Evolutionary conservation across 371 early-diverging fungal genomes (phyloP).

Genomic region (Actinomortierella ambigua): DNA sequence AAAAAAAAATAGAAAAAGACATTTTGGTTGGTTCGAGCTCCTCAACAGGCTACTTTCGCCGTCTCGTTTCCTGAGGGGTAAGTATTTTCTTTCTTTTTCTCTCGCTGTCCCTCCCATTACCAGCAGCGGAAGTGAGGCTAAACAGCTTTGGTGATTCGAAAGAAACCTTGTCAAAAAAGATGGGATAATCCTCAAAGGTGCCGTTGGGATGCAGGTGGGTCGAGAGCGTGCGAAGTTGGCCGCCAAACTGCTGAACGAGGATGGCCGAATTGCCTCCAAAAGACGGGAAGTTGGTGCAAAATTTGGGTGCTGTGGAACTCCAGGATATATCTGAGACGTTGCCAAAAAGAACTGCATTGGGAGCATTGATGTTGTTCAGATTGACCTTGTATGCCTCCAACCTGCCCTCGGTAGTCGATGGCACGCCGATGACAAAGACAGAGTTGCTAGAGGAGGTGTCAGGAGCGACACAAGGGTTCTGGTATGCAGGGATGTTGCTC

Average conservation of each 20-base stretch:
- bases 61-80: too few relatives aligned
- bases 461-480: slow-evolving; percentile 23
- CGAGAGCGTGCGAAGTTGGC: slow-evolving; percentile 6
- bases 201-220: slow-evolving; percentile 30
- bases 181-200: slow-evolving; percentile 5
- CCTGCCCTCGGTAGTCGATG: slow-evolving; percentile 11
- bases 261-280: slow-evolving; percentile 19
- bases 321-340: slow-evolving; percentile 13
- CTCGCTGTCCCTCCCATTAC: background rate
- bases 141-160: slow-evolving; percentile 22
- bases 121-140: slow-evolving; percentile 15
- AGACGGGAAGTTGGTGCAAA: slow-evolving; percentile 18
- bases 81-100: too few relatives aligned
- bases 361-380: slow-evolving; percentile 27
- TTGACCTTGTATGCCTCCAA: slow-evolving; percentile 21
- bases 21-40: too few relatives aligned
- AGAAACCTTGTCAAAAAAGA: slow-evolving; percentile 2
- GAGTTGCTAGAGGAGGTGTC: background rate
- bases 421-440: slow-evolving; percentile 25
- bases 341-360: slow-evolving; percentile 14
- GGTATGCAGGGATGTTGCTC: slow-evolving; percentile 10
- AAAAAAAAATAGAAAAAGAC: too few relatives aligned
- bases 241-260: slow-evolving; percentile 21
- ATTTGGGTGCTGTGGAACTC: slow-evolving; percentile 8
- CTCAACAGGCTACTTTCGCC: too few relatives aligned